Percentiles rank a stretch among this genome's conserved stretches.
These are phyloP conservation scores for Russula lepida DNA, from an alignment of 768 basidiomycete genomes.

Conservation along the genomic window DNA sequence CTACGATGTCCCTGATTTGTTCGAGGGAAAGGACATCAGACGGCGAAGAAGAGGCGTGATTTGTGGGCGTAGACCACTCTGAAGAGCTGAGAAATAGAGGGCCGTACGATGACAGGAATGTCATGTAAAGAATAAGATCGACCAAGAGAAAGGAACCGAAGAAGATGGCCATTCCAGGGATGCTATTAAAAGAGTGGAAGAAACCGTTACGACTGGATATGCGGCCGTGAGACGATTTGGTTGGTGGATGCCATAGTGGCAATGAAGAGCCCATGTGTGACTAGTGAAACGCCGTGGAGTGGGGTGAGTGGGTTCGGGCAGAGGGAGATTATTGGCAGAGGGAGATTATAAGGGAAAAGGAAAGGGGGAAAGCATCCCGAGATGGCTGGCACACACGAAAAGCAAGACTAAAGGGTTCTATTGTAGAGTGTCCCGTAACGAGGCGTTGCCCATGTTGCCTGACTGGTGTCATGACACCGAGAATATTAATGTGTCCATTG, in stretches of 20 bases:
- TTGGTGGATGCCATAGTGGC: neutral
- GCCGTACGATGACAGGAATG: neutral
- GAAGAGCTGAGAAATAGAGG: neutral
- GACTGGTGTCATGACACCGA: too few relatives aligned
- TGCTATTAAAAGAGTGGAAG: neutral
- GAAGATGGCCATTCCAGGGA: neutral
- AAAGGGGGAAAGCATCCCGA: too few relatives aligned
- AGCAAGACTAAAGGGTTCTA: too few relatives aligned
- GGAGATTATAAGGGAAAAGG: too few relatives aligned
- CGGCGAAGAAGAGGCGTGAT: neutral
- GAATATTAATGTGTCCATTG: too few relatives aligned
- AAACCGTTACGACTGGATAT: neutral
- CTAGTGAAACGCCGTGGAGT: too few relatives aligned
- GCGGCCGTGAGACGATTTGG: neutral
- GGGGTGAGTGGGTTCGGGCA: too few relatives aligned
- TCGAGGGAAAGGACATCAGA: slow-evolving; percentile 26
- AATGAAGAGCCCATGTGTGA: neutral
- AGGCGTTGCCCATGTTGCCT: too few relatives aligned
- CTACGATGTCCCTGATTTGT: slow-evolving; percentile 29
- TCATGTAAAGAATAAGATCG: slow-evolving; percentile 1
- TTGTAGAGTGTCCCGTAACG: too few relatives aligned
- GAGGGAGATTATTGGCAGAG: too few relatives aligned
- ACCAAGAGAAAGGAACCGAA: neutral
- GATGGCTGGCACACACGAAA: too few relatives aligned
- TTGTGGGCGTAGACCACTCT: neutral